These are phyloP conservation scores for Phascolomyces articulosus DNA, from an alignment of 371 early-diverging fungal species.

Conservation along the genomic window DNA sequence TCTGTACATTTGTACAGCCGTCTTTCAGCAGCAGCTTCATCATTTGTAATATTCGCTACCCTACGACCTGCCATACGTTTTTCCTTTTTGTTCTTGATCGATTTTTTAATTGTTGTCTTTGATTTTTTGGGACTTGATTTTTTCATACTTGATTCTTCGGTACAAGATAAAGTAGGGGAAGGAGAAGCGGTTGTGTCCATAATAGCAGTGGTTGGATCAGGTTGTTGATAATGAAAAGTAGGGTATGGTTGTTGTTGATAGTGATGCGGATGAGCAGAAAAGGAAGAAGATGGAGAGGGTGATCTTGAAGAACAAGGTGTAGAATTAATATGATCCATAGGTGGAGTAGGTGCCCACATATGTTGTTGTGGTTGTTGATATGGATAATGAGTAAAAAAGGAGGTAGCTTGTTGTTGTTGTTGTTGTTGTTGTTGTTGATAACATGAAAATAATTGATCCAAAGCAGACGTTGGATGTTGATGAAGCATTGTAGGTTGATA, in stretches of 20 bases:
- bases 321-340: background rate
- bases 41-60: background rate
- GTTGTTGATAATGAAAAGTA: background rate
- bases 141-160: no score
- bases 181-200: no score
- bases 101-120: background rate
- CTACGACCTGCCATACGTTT: background rate
- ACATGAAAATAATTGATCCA: background rate
- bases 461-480: no score
- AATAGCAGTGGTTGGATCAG: background rate
- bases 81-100: background rate
- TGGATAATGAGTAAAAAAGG: background rate
- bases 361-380: background rate
- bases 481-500: background rate
- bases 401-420: no score
- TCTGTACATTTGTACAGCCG: slow-evolving; percentile 29
- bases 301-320: background rate
- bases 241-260: background rate
- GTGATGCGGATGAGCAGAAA: no score
- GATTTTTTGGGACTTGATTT: background rate
- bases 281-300: background rate
- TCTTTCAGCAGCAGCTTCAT: slow-evolving; percentile 1
- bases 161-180: no score
- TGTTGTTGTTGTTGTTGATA: no score
- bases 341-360: background rate